These are phyloP conservation scores for Tetracladium setigerum DNA, from an alignment of 495 filamentous ascomycete species.

Conservation along the genomic window DNA sequence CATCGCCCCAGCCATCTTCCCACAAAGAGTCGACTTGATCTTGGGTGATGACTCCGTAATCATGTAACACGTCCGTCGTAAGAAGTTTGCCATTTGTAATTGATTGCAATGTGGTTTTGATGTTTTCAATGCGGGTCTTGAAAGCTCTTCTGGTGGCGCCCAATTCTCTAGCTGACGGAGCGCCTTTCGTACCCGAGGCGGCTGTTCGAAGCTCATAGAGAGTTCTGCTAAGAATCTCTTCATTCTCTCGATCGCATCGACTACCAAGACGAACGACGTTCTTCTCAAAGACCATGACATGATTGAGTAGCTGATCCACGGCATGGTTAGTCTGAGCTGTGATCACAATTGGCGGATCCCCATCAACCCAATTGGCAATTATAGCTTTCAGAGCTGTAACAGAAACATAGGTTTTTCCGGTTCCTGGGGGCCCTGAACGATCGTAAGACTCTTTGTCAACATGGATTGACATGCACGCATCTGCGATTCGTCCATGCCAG, in stretches of 20 bases:
- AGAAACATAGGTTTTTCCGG: conserved; percentile 79
- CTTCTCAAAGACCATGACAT: conserved; percentile 55
- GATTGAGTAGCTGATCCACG: conserved; percentile 71
- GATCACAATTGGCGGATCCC: conserved; percentile 47
- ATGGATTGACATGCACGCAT: conserved; percentile 48
- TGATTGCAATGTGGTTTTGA: conserved; percentile 38
- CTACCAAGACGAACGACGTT: conserved; percentile 75
- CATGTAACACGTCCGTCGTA: conserved; percentile 25
- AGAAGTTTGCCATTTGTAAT: conserved; percentile 22
- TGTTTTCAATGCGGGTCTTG: conserved; percentile 20
- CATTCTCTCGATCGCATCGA: conserved; percentile 54
- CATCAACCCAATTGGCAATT: conserved; percentile 48
- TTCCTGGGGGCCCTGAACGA: conserved; percentile 92
- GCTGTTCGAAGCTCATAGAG: conserved; percentile 50
- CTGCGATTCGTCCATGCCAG: conserved; percentile 50
- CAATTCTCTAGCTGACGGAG: neutral
- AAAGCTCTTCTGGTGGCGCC: neutral
- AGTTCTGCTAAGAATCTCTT: conserved; percentile 56
- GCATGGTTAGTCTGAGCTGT: conserved; percentile 78
- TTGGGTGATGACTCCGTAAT: conserved; percentile 49
- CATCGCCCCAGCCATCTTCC: conserved; percentile 39
- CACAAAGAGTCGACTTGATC: conserved; percentile 54
- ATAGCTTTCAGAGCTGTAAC: conserved; percentile 62
- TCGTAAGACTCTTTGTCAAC: conserved; percentile 62
- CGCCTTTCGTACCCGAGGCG: neutral